Percentiles rank a stretch among this genome's conserved stretches.
phyloP scores from a whole-genome alignment of 768 basidiomycete species.

The Hemileccinum rubropunctum region DNA sequence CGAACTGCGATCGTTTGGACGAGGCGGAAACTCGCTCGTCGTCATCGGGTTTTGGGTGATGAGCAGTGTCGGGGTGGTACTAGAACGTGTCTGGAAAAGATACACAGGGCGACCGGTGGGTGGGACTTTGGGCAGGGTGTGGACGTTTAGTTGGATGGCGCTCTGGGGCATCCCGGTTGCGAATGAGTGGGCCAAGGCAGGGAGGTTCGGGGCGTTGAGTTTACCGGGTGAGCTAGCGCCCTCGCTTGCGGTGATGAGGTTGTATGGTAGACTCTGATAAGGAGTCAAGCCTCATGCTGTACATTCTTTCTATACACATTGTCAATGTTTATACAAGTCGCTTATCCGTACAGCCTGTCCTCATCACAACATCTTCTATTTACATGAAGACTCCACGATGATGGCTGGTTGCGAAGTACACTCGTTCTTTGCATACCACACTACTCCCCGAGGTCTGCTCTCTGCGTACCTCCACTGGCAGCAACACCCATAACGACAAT shows the following conservation, averaged over 20 bases:
- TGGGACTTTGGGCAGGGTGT: conserved; percentile 48
- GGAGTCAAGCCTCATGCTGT: too few species aligned
- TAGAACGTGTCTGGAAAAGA: conserved; percentile 47
- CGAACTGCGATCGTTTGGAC: conserved; percentile 54
- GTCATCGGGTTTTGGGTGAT: conserved; percentile 54
- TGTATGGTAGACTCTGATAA: too few species aligned
- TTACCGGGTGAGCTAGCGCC: conserved; percentile 12
- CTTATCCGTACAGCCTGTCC: too few species aligned
- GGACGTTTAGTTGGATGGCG: conserved; percentile 51
- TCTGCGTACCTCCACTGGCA: too few species aligned
- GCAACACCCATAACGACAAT: too few species aligned
- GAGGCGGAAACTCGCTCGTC: conserved; percentile 41
- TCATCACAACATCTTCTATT: too few species aligned
- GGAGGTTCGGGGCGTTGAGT: conserved; percentile 10
- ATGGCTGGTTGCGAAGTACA: too few species aligned
- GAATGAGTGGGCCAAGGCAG: conserved; percentile 34
- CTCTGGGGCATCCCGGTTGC: conserved; percentile 48
- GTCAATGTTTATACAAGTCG: too few species aligned
- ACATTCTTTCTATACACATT: too few species aligned
- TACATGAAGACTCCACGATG: too few species aligned
- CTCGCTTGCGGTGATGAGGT: conserved; percentile 25
- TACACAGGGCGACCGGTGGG: conserved; percentile 42
- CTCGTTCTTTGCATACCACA: too few species aligned
- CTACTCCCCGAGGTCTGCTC: too few species aligned
- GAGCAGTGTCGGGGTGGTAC: conserved; percentile 47